Base-by-base conservation (phyloP, 1,284 basidiomycete species). In the Trametes sp. region DNA sequence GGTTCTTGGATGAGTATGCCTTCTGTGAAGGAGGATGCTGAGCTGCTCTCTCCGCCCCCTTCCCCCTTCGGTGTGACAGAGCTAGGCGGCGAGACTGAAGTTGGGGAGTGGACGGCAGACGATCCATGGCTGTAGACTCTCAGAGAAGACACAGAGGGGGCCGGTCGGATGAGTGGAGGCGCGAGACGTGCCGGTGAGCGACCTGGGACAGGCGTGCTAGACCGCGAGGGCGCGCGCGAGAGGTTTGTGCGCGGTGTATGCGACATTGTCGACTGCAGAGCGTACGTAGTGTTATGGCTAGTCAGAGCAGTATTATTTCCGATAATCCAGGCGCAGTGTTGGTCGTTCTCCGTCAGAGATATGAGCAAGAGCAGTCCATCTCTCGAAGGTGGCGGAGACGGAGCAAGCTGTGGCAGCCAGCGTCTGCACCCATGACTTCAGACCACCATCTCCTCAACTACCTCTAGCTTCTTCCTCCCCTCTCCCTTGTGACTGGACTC, bases 1-100 rank as follows among this genome's bases (percentile, higher is more conserved):
- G 81, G 80, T 69, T 90, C 89, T 66, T 86, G 84, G 48, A 90
- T 79, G 38, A 92, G 77, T 55, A 91, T 87, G 9, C 87, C 86
- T 66, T 90, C 88, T 45, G 78, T 79, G 50, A 86, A 86, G 52
- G 90, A 90, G 51, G 89, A 90, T 45, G 87, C 82, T 28, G 87
- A 86, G 73, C 89, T 90, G 67, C 85, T 57, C 23, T 61, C 83
- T 38, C 84, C 73, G n/a, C n/a, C n/a, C 14, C 50, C 52, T 44
- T 54, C 45, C 14, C 24, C 26, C 19, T 57, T 77, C 72, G 61
- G 41, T 31, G 64, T 53, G 4, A 48, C 23, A 48, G 61, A 53
- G 13, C 52, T 60, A 2, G 70, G 64, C n/a, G 71, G 66, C 11
- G 66, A 68, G 19, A 53, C 57, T 8, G 70, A 68, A 10, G 62